Evolutionary conservation across 2,329 filamentous ascomycete species (phyloP), one percentile per base, ranked within the genome.

Genomic region (Neophaeococcomyces aloes): DNA sequence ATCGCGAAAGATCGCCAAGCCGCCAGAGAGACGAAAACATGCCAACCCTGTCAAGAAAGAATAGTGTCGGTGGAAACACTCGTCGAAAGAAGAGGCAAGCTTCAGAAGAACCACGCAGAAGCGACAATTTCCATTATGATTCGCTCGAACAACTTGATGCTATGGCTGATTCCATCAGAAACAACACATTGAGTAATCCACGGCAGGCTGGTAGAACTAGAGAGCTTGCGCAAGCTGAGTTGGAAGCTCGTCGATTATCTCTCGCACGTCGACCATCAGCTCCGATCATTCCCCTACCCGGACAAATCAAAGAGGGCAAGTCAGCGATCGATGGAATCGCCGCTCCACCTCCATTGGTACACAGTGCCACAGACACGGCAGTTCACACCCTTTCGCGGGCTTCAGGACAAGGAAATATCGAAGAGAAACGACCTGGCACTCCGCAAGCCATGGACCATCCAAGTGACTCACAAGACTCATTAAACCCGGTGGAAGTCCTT

Each of bases 201-300:
- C 49, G 48, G 10, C 71, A 77, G 27, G 79, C 83, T 48, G 69
- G 76, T 36, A 75, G 77, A 37, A 83, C 81, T 63, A 85, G 81
- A 63, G 83, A 86, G 52, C 69, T 79, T 38, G 83, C 83, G 7
- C 86, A 87, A 6, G 79, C 83, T 37, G 88, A 95, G 62, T 75
- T 96, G 1, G 88, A 95, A 62, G 85, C 91, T 56, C 79, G 89
- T 21, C 80, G 89, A 46, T 78, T 84, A 57, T 95, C 89, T 11
- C 70, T 94, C 19, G 86, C 84, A 15, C 76, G 85, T 44, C 76
- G 86, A 38, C 83, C 86, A 3, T 84, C 83, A 18, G 86, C 81
- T 2, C 86, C 86, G 0, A 68, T 78, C 0, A 93, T 95, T 48
- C 80, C 85, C 4, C 80, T 87, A 52, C 88, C 88, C 0, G 71